Percentiles rank a stretch among this genome's conserved stretches.
phyloP scores from a whole-genome alignment of 2,329 filamentous ascomycete genomes.

The Aspergillus japonicus region DNA sequence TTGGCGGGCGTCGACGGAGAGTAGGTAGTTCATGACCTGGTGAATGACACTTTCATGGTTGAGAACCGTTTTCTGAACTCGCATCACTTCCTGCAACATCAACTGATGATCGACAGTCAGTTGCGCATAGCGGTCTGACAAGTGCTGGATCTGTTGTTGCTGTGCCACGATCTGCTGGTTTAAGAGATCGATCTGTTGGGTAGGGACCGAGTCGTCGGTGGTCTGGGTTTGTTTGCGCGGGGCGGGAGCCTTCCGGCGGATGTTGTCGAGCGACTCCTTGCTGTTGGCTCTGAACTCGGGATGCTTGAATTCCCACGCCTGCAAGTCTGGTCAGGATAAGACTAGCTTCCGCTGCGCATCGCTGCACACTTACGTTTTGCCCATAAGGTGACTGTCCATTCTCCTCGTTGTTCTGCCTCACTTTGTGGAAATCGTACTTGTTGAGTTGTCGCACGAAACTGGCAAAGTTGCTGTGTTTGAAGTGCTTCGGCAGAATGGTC shows the following conservation, averaged over 20 bases:
- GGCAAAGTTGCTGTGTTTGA: slow-evolving; percentile 98
- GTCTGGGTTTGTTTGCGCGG: slow-evolving; percentile 69
- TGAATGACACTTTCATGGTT: slow-evolving; percentile 71
- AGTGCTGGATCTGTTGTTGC: slow-evolving; percentile 83
- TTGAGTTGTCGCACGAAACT: slow-evolving; percentile 95
- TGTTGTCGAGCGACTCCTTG: slow-evolving; percentile 95
- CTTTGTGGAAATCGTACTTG: slow-evolving; percentile 99
- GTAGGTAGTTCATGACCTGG: slow-evolving; percentile 67
- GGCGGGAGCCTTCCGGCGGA: slow-evolving; percentile 89
- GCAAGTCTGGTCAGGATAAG: slow-evolving; percentile 17
- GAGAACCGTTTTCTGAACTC: slow-evolving; percentile 67
- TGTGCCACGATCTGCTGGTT: slow-evolving; percentile 86
- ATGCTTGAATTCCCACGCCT: slow-evolving; percentile 97
- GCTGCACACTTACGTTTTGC: slow-evolving; percentile 58
- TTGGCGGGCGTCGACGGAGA: slow-evolving; percentile 63
- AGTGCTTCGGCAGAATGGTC: slow-evolving; percentile 93
- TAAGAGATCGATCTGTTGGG: slow-evolving; percentile 84
- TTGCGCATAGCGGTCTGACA: slow-evolving; percentile 82
- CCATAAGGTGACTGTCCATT: slow-evolving; percentile 79
- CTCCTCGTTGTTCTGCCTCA: slow-evolving; percentile 85
- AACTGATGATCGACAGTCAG: slow-evolving; percentile 66
- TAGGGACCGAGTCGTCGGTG: slow-evolving; percentile 73
- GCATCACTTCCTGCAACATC: slow-evolving; percentile 63
- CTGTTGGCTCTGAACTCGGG: slow-evolving; percentile 94
- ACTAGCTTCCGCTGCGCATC: background rate